Conservation (phyloP, 129 eudicot species). For the Calendula officinalis region DNA sequence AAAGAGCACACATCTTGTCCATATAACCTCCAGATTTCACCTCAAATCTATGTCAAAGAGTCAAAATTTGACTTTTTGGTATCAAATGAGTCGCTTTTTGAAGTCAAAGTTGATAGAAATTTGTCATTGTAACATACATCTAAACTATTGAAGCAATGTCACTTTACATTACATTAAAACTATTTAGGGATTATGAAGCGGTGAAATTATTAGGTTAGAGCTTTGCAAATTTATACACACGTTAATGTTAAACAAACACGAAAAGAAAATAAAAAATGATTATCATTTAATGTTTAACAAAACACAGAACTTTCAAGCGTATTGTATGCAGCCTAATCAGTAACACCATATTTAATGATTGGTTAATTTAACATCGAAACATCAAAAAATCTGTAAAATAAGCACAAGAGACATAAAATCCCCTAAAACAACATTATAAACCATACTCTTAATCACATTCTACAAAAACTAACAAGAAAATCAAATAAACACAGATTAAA, state of each 20-base stretch:
- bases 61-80: slow-evolving; percentile 26
- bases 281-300: not conserved
- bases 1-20: slow-evolving; percentile 9
- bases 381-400: not conserved
- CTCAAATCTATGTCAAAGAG: slow-evolving; percentile 3
- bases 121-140: slow-evolving; percentile 3
- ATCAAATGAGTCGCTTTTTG: slow-evolving; percentile 2
- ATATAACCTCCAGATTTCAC: slow-evolving; percentile 13
- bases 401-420: slow-evolving; percentile 10
- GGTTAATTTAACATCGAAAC: not conserved
- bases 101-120: slow-evolving; percentile 19
- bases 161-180: not conserved
- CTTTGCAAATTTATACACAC: slow-evolving; percentile 2
- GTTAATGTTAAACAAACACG: slow-evolving; percentile 6
- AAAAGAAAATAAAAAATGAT: not conserved
- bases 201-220: slow-evolving; percentile 12
- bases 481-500: slow-evolving; percentile 9
- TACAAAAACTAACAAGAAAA: slow-evolving; percentile 11
- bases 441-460: slow-evolving; percentile 22
- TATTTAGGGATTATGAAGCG: slow-evolving; percentile 16
- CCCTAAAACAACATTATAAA: slow-evolving; percentile 13
- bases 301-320: not conserved
- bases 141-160: not conserved
- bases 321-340: slow-evolving; percentile 15
- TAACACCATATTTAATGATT: slow-evolving; percentile 15